phyloP scores from a whole-genome alignment of 2,329 filamentous ascomycete genomes.

The Penicillium olsonii region DNA sequence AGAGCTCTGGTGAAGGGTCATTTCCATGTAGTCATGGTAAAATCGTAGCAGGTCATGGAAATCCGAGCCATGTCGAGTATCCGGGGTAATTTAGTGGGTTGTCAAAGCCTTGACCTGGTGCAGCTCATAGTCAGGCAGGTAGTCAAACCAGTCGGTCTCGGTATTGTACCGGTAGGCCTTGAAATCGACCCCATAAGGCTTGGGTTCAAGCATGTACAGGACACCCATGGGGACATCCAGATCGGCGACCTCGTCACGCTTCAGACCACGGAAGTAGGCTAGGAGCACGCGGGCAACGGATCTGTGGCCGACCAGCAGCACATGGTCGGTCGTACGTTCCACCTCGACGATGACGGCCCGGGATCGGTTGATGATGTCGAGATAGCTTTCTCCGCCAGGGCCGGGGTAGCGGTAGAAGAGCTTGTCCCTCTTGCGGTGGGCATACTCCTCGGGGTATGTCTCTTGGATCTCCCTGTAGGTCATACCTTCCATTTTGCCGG shows the following conservation, averaged over 20 bases:
- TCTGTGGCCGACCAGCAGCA: constrained; percentile 88
- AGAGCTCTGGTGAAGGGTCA: not conserved
- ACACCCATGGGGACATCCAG: constrained; percentile 92
- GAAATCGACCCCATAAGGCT: constrained; percentile 96
- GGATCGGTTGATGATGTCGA: constrained; percentile 94
- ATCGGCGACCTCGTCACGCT: constrained; percentile 87
- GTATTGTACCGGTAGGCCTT: constrained; percentile 92
- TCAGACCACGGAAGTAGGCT: constrained; percentile 94
- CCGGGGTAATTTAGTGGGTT: not conserved
- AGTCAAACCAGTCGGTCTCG: constrained; percentile 75
- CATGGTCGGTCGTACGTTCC: constrained; percentile 94
- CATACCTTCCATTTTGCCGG: constrained; percentile 89
- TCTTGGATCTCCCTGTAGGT: constrained; percentile 87
- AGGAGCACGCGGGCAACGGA: constrained; percentile 89
- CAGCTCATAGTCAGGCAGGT: constrained; percentile 80
- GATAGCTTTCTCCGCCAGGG: constrained; percentile 91
- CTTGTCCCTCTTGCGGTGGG: constrained; percentile 78
- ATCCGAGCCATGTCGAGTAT: not conserved
- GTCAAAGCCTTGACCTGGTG: constrained; percentile 41
- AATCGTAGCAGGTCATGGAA: constrained; percentile 19
- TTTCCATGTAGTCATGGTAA: constrained; percentile 17
- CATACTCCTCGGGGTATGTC: constrained; percentile 79
- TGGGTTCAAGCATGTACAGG: constrained; percentile 92
- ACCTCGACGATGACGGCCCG: constrained; percentile 95
- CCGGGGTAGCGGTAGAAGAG: constrained; percentile 96